A percentile compares a stretch with the other conserved stretches of the same genome.
Evolutionary conservation across 2,329 filamentous ascomycete species (phyloP).

Genomic region (Pezicula carpinea): DNA sequence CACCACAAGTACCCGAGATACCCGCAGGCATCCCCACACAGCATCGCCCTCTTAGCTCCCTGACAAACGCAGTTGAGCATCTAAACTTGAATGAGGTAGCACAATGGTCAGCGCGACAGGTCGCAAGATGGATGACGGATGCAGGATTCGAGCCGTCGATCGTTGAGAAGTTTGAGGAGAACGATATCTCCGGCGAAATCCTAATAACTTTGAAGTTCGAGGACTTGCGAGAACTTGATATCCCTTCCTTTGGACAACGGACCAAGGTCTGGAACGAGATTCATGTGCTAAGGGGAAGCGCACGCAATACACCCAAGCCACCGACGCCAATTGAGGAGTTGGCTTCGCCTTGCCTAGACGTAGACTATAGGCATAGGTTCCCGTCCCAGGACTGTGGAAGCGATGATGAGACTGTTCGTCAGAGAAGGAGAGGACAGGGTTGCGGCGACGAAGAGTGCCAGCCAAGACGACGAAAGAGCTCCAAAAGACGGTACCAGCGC

Average conservation of each 20-base stretch:
- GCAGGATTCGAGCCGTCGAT: constrained; percentile 72
- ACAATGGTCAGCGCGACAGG: constrained; percentile 69
- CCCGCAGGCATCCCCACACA: constrained; percentile 16
- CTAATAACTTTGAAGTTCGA: constrained; percentile 89
- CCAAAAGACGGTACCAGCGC: constrained; percentile 17
- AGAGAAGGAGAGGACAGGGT: neutral
- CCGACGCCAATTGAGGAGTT: constrained; percentile 58
- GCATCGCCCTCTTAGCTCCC: constrained; percentile 44
- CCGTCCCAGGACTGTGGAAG: constrained; percentile 17
- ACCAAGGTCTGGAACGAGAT: constrained; percentile 79
- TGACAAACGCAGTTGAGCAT: constrained; percentile 51
- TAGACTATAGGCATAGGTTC: constrained; percentile 12
- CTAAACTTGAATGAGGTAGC: constrained; percentile 57
- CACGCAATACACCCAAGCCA: constrained; percentile 45
- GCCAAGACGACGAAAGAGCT: constrained; percentile 20
- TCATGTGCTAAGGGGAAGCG: constrained; percentile 58
- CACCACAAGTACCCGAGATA: constrained; percentile 21
- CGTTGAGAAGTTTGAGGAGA: constrained; percentile 80
- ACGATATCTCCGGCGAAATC: constrained; percentile 88
- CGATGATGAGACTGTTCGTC: constrained; percentile 17
- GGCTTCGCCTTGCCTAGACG: constrained; percentile 32
- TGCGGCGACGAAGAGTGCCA: neutral
- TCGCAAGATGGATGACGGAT: constrained; percentile 82
- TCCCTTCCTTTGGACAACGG: constrained; percentile 75
- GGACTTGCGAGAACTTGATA: constrained; percentile 76